Evolutionary conservation across 225 moss, liverwort and hornwort genomes (phyloP), one percentile per base, ranked within the genome.

Genomic region (Anthoceros angustus): DNA sequence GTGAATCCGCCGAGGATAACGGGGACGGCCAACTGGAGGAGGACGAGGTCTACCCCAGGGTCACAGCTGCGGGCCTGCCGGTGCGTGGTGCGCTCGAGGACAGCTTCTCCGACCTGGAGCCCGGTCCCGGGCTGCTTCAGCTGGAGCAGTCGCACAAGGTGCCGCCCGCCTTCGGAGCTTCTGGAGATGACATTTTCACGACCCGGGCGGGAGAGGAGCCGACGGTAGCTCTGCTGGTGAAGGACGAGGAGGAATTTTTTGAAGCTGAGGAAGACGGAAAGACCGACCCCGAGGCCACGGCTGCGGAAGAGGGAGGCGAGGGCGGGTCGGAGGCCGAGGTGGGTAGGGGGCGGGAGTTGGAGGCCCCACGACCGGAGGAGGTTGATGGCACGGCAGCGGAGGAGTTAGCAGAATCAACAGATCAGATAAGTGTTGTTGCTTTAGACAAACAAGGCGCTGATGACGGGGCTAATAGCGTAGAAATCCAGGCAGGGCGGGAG

Each of bases 311-410:
- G 38, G 63, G 49, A 25, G 45, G 25, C 42, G 69, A 74, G 15
- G 41, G 48, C 38, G 32, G 32, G 32, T 32, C 32, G 32, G 32
- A 1, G 32, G 32, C 32, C 32, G 32, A 32, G 32, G 32, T 32
- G 32, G 4, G 32, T 32, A 32, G 32, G 4, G 32, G 4, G 32
- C 32, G 1, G 32, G 32, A 4, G 4, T 32, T 32, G 32, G 32
- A 32, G 32, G 32, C 32, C 4, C 32, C 32, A 4, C 32, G 32
- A 32, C 4, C 32, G 32, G 32, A 32, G 32, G 32, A 1, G 32
- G 1, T 32, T 32, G 77, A 78, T 69, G 76, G 55, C 4, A 74
- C 79, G 50, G 84, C 67, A 25, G 77, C 75, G 65, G 79, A 77
- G 16, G 77, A 81, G 25, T 32, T 32, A 32, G 32, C 32, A 32